Base-by-base conservation (phyloP, 78 protist genomes). In the Paulinella micropora region DNA sequence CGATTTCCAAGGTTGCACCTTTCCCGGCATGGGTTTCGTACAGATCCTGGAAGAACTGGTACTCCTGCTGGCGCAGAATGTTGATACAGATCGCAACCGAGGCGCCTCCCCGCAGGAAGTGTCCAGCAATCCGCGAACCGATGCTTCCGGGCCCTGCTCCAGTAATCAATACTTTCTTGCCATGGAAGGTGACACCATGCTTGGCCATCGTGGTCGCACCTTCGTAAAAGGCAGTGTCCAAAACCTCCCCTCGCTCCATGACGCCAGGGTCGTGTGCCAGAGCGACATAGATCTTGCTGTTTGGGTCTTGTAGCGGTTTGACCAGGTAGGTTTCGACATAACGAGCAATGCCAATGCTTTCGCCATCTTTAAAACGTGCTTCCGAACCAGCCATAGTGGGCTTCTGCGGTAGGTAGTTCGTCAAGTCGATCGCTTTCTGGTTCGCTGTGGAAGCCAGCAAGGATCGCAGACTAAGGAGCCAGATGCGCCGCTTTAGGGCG, bases 71-170 rank as follows among this genome's bases (percentile, higher is more conserved):
- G n/a, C n/a, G 34, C 88, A 87, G 90, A 40, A 51, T 29, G 35
- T 90, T 86, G 2, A 91, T 91, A 34, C 93, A 90, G 34, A 6
- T 88, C 37, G 89, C 35, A 28, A 93, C 94, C 29, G 6, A 1
- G 37, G 91, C 92, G 29, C 94, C 92, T 23, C 91, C 92, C 0
- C 34, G 79, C 15, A 93, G 83, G 35, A 90, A 38, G 3, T 0
- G 77, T 28, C 31, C 1, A 1, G 90, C 41, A 29, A 88, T 0
- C n/a, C 85, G 88, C 31, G 1, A 64, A 32, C 92, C 94, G 69
- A 93, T 93, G 73, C 90, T 84, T 37, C 92, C 94, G n/a, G 3
- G 0, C 1, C 94, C 94, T 39, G 88, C 37, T 9, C 94, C 94
- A 0, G 94, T 93, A 40, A 91, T 2, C 39, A 93, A 93, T 34